Percentiles rank a stretch among this genome's conserved stretches.
Evolutionary conservation across 2,329 filamentous ascomycete genomes (phyloP).

Genomic region (Tolypocladium ovalisporum): DNA sequence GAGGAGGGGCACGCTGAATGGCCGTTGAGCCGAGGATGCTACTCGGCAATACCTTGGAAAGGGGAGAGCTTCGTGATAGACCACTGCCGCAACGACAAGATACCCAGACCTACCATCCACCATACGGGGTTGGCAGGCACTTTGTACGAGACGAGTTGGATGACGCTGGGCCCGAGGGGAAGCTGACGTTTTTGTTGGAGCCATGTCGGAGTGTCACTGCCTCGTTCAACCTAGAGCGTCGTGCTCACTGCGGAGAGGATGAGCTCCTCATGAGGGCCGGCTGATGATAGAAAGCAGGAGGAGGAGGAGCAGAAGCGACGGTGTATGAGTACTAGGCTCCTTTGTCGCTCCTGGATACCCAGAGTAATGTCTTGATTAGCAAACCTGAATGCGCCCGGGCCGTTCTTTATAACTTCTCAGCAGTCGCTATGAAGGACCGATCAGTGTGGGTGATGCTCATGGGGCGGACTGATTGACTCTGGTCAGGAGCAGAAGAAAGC

Average conservation of each 20-base stretch:
- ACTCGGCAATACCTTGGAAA: no score
- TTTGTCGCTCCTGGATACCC: background rate
- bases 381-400: no score
- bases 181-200: background rate
- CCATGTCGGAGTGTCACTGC: background rate
- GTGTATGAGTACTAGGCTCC: background rate
- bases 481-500: no score
- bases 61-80: background rate
- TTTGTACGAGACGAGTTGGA: background rate
- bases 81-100: background rate
- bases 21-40: constrained; percentile 3
- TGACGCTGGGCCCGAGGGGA: background rate
- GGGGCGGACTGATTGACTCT: no score
- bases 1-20: constrained; percentile 13
- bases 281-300: background rate
- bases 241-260: background rate
- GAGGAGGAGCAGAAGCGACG: background rate
- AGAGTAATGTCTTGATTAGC: background rate
- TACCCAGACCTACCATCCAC: background rate
- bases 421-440: no score
- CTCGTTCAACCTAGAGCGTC: background rate
- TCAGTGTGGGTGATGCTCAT: no score
- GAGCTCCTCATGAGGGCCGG: background rate
- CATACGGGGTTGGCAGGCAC: background rate
- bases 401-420: no score